phyloP scores from a whole-genome alignment of 768 basidiomycete genomes.

The Pleurotus citrinopileatus region DNA sequence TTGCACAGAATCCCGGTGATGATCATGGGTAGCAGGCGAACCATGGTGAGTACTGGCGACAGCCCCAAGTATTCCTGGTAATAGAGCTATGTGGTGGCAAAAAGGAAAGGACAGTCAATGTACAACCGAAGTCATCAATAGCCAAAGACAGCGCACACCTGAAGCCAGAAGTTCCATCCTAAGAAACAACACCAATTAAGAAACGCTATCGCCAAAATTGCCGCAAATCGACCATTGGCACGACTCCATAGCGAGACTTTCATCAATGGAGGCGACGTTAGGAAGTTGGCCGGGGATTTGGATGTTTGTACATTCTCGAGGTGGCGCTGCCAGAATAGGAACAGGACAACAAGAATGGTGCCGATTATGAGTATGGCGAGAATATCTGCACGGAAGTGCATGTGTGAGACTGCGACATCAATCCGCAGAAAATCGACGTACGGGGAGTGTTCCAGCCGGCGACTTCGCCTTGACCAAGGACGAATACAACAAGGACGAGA shows the following conservation, averaged over 20 bases:
- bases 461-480: slow-evolving; percentile 59
- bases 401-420: slow-evolving; percentile 3
- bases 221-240: slow-evolving; percentile 53
- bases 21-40: slow-evolving; percentile 71
- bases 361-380: slow-evolving; percentile 62
- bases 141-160: slow-evolving; percentile 11
- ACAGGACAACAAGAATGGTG: slow-evolving; percentile 46
- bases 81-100: slow-evolving; percentile 45
- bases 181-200: slow-evolving; percentile 56
- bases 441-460: slow-evolving; percentile 56
- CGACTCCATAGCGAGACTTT: slow-evolving; percentile 57
- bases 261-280: slow-evolving; percentile 57
- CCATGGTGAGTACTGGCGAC: slow-evolving; percentile 56
- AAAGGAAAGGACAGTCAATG: slow-evolving; percentile 21
- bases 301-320: slow-evolving; percentile 38
- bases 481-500: slow-evolving; percentile 66
- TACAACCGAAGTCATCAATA: slow-evolving; percentile 42
- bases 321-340: slow-evolving; percentile 60
- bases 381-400: slow-evolving; percentile 45
- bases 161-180: slow-evolving; percentile 40
- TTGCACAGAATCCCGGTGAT: slow-evolving; percentile 65
- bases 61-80: slow-evolving; percentile 65
- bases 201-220: slow-evolving; percentile 55
- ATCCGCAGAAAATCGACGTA: slow-evolving; percentile 12
- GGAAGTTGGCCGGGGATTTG: not conserved